phyloP scores from a whole-genome alignment of 1,139 yeast species.

The Zygoascus hellenicus region DNA sequence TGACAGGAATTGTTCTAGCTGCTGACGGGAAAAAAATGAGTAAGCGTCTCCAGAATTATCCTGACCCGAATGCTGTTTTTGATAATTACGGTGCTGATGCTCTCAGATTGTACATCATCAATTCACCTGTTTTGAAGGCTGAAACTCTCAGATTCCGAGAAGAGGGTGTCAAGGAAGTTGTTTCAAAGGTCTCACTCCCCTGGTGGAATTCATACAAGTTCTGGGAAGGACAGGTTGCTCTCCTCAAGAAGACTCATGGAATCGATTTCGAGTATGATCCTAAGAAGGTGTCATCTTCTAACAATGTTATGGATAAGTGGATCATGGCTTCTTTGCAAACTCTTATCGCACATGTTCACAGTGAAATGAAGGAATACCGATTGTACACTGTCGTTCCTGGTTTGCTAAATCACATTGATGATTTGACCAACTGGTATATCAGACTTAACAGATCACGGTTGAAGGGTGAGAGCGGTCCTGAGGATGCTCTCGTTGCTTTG shows the following conservation, averaged over 20 bases:
- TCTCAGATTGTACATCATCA: slow-evolving; percentile 86
- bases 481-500: slow-evolving; percentile 79
- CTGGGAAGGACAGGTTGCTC: slow-evolving; percentile 88
- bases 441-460: slow-evolving; percentile 97
- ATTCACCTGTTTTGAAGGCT: slow-evolving; percentile 95
- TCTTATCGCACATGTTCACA: slow-evolving; percentile 74
- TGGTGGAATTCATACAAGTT: slow-evolving; percentile 98
- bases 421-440: slow-evolving; percentile 97
- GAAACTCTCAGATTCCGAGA: slow-evolving; percentile 96
- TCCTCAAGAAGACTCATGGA: slow-evolving; percentile 69
- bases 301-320: slow-evolving; percentile 97
- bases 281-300: slow-evolving; percentile 46
- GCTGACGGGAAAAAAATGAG: slow-evolving; percentile 99
- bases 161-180: slow-evolving; percentile 97
- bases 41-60: slow-evolving; percentile 94
- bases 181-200: slow-evolving; percentile 89
- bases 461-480: slow-evolving; percentile 85
- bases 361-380: slow-evolving; percentile 85
- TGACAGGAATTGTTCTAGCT: slow-evolving; percentile 93
- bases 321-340: slow-evolving; percentile 91
- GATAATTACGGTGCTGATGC: slow-evolving; percentile 97
- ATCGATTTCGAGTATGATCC: slow-evolving; percentile 71
- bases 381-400: slow-evolving; percentile 95
- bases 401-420: slow-evolving; percentile 80
- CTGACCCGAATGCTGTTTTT: slow-evolving; percentile 81